A percentile compares a stretch with the other conserved stretches of the same genome.
Evolutionary conservation across 306 rosid species (phyloP).

Genomic region (Rosa chinensis): DNA sequence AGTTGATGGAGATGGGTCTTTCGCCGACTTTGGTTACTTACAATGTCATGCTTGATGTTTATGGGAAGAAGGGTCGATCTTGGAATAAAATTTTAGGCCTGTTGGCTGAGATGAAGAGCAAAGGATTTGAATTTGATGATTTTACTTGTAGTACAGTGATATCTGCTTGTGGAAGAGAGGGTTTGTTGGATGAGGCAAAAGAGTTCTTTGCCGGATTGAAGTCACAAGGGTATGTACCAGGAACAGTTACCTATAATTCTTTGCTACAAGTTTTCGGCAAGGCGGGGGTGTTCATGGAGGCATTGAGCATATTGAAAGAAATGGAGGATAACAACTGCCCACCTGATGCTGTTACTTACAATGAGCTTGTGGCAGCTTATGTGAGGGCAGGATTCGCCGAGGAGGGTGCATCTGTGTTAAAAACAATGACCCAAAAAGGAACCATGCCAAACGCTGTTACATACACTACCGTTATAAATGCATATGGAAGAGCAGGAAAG

Average conservation of each 20-base stretch:
- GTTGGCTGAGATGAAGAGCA: constrained; percentile 73
- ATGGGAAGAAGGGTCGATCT: constrained; percentile 95
- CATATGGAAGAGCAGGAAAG: constrained; percentile 73
- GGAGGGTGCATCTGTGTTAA: constrained; percentile 78
- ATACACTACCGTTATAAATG: constrained; percentile 83
- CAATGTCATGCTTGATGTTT: constrained; percentile 94
- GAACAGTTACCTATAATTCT: constrained; percentile 82
- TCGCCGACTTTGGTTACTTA: constrained; percentile 89
- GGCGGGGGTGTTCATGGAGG: constrained; percentile 81
- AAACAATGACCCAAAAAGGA: constrained; percentile 69
- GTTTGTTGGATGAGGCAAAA: constrained; percentile 79
- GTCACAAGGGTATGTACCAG: constrained; percentile 68
- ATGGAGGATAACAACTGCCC: constrained; percentile 78
- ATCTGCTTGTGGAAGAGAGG: constrained; percentile 90
- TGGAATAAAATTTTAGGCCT: constrained; percentile 71
- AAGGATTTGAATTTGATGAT: constrained; percentile 77
- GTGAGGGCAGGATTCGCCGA: constrained; percentile 87
- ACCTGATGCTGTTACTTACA: constrained; percentile 80
- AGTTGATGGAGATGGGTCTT: constrained; percentile 66
- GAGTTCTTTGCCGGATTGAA: constrained; percentile 65
- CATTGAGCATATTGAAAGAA: constrained; percentile 71
- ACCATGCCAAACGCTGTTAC: constrained; percentile 86
- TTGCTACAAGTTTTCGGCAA: constrained; percentile 84
- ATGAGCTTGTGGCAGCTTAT: constrained; percentile 86
- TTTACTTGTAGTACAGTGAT: constrained; percentile 94